Evolutionary conservation across 352 stramenopile genomes (phyloP), one percentile per base, ranked within the genome.

Genomic region (Globisporangium cystogenes): DNA sequence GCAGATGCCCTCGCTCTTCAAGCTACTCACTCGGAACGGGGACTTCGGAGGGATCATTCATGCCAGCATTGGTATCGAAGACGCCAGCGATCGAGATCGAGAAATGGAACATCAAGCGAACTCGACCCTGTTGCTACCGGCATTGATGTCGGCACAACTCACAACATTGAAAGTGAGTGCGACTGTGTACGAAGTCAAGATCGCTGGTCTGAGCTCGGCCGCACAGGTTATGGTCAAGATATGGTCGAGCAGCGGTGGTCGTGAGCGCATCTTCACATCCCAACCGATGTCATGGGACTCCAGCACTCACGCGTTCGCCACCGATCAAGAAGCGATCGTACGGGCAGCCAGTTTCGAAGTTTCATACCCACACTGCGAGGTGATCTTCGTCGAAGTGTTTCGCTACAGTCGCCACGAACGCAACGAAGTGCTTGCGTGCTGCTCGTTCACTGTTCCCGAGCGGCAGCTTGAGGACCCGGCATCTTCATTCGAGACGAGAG

Each of bases 331-430:
- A n/a, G 18, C 18, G 15, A 24, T 2, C 7, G 27, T 24, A 27
- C 39, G 33, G 27, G 26, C 11, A 47, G 27, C 10, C 6, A 29
- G 21, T 8, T 23, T 37, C 12, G 29, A n/a, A 41, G 36, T 26
- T 4, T 7, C 26, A 2, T 16, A 18, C 33, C 27, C 20, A 21
- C 29, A 23, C 16, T 41, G 29, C 18, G 56, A 62, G 14, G 49
- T 57, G 8, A 48, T 57, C 43, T 57, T 56, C 26, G 15, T 62
- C 41, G 41, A 62, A 46, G 7, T 60, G 10, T 53, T 29, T 42
- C 59, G 47, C 35, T 62, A 43, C 15, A 65, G 45, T 20, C 37
- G 53, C 8, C 40, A 41, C 27, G 47, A 50, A 23, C 59, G 48
- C 31, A 57, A 57, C 20, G 40, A 55, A 2, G 10, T 46, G 4